Evolutionary conservation across 768 basidiomycete genomes (phyloP).

Genomic region (Boletus huronensis): DNA sequence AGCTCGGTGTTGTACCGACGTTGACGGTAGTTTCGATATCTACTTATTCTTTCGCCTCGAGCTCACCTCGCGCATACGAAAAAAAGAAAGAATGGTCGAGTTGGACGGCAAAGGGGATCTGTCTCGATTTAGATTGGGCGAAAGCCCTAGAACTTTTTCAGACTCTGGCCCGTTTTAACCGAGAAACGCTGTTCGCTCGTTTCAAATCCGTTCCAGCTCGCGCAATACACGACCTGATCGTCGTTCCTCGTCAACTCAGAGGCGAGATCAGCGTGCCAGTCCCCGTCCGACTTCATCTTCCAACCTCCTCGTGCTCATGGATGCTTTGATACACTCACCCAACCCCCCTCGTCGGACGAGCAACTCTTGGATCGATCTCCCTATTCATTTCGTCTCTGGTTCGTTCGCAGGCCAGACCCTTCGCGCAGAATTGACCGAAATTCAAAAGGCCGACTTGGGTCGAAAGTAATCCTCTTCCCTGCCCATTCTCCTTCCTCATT

Average conservation of each 20-base stretch:
- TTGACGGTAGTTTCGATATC: not conserved
- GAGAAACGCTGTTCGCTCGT: not conserved
- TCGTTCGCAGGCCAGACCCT: conserved; percentile 57
- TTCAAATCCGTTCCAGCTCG: conserved; percentile 10
- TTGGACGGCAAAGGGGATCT: not conserved
- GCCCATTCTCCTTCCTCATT: not conserved
- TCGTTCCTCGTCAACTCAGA: conserved; percentile 1
- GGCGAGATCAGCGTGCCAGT: conserved; percentile 6
- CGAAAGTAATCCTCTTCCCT: conserved; percentile 47
- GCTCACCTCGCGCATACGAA: not conserved
- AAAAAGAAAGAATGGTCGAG: not conserved
- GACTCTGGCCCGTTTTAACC: too few relatives aligned
- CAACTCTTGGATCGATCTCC: conserved; percentile 31
- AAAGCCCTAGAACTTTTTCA: conserved; percentile 7
- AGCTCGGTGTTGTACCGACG: not conserved
- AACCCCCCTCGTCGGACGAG: conserved; percentile 26
- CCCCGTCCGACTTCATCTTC: not conserved
- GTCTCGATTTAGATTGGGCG: conserved; percentile 26
- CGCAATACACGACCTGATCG: conserved; percentile 15
- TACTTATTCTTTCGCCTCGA: not conserved
- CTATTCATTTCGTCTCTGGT: conserved; percentile 55
- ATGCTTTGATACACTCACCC: conserved; percentile 13
- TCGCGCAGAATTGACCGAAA: conserved; percentile 52
- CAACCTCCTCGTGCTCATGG: conserved; percentile 14
- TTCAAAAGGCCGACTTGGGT: conserved; percentile 66